These are phyloP conservation scores for Acacia melanoxylon DNA, from an alignment of 306 rosid genomes.

Conservation along the genomic window DNA sequence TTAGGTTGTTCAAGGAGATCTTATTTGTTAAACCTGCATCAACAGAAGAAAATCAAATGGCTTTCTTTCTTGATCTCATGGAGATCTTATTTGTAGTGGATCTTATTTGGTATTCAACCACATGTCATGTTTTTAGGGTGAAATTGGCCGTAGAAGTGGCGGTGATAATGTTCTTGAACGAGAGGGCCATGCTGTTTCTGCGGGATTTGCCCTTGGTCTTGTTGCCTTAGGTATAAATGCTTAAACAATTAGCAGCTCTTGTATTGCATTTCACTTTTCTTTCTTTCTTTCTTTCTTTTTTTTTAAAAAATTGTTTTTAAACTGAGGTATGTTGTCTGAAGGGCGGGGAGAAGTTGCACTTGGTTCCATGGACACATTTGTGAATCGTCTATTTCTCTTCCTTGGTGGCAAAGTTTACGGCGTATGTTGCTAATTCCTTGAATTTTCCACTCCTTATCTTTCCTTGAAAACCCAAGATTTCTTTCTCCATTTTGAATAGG, in stretches of 20 bases:
- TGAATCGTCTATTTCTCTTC: slow-evolving; percentile 81
- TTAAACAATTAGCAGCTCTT: slow-evolving; percentile 20
- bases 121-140: slow-evolving; percentile 54
- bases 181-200: slow-evolving; percentile 98
- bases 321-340: slow-evolving; percentile 44
- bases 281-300: background rate
- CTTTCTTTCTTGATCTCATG: slow-evolving; percentile 32
- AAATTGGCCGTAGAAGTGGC: slow-evolving; percentile 91
- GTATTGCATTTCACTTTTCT: slow-evolving; percentile 24
- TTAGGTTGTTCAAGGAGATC: slow-evolving; percentile 6
- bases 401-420: slow-evolving; percentile 73
- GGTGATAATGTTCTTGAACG: slow-evolving; percentile 98
- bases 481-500: background rate
- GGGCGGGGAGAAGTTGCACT: slow-evolving; percentile 94
- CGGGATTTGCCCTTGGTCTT: slow-evolving; percentile 96
- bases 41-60: slow-evolving; percentile 21
- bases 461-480: slow-evolving; percentile 1
- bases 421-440: slow-evolving; percentile 49
- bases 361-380: slow-evolving; percentile 74
- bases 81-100: too few relatives aligned
- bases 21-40: slow-evolving; percentile 4
- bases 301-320: slow-evolving; percentile 11
- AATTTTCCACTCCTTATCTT: slow-evolving; percentile 3
- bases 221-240: slow-evolving; percentile 76
- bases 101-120: background rate